A percentile compares a stretch with the other conserved stretches of the same genome.
phyloP scores from a whole-genome alignment of 2,329 filamentous ascomycete species.

The Trichoderma polysporum region DNA sequence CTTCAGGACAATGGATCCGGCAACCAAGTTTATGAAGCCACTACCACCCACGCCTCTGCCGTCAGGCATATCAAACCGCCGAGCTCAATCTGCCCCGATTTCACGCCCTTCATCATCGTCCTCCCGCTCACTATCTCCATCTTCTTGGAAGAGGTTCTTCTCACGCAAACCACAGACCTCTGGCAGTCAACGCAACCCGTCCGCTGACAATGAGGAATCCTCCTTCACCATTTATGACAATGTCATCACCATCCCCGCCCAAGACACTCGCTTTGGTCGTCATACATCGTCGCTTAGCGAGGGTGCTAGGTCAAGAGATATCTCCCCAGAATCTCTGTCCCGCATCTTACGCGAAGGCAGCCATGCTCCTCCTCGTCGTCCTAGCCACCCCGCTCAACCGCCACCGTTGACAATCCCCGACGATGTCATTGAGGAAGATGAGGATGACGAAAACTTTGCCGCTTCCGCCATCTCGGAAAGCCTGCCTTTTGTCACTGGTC shows the following conservation, averaged over 20 bases:
- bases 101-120: constrained; percentile 42
- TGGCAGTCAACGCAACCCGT: constrained; percentile 26
- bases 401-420: constrained; percentile 38
- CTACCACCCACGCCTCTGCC: constrained; percentile 42
- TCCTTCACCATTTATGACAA: constrained; percentile 31
- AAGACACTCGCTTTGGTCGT: neutral
- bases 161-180: constrained; percentile 40
- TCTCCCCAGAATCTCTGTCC: constrained; percentile 56
- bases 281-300: constrained; percentile 33
- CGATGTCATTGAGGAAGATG: constrained; percentile 46
- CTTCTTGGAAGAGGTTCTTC: constrained; percentile 54
- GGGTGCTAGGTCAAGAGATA: constrained; percentile 47
- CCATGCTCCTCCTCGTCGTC: constrained; percentile 30
- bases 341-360: constrained; percentile 52
- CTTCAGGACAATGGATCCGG: constrained; percentile 74
- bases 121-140: constrained; percentile 49
- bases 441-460: constrained; percentile 65
- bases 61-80: neutral
- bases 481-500: constrained; percentile 43
- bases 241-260: constrained; percentile 33
- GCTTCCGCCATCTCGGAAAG: constrained; percentile 48
- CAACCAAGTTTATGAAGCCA: constrained; percentile 72
- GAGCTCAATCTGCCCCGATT: constrained; percentile 29
- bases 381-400: constrained; percentile 32
- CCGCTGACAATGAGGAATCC: constrained; percentile 23